Evolutionary conservation across 305 asterid genomes (phyloP), one percentile per base, ranked within the genome.

Genomic region (Fraxinus greggii): DNA sequence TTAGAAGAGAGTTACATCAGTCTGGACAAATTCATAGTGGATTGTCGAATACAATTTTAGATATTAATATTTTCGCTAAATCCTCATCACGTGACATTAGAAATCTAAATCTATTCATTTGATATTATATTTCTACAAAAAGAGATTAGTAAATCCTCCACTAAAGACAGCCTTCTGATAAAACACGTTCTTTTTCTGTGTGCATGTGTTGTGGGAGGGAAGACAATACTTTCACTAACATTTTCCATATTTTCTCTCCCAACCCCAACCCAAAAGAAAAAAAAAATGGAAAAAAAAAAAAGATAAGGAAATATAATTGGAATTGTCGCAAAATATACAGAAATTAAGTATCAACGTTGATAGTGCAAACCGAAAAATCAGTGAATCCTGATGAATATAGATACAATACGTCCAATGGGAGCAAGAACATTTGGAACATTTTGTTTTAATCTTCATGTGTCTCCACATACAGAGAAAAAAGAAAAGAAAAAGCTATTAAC

Each of bases 11-110:
- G 69, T 67, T 54, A 42, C 32, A 42, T 17, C 61, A 12, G 26
- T 82, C 77, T 59, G 9, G 65, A 48, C 48, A 85, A n/a, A 32
- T 29, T 78, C 63, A 4, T 74, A 31, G 42, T 38, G 45, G 40
- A 75, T 78, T 17, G 7, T 79, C 61, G 29, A 75, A 76, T 45
- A 78, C 21, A 61, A 81, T 70, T 72, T 23, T 40, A 29, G 80
- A 79, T 28, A 75, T 29, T 36, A 29, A 19, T 33, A 40, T 82
- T 75, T 59, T 40, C 36, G 15, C 33, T 51, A 9, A 45, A 40
- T 23, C 28, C 80, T 81, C 78, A 78, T 42, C 45, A 21, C 5
- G 2, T 59, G 29, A 29, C 29, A 21, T 59, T 59, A 59, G 69
- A 59, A 59, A 59, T 19, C 5, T n/a, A 19, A 59, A 59, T 54